Conservation (phyloP, 2,329 filamentous ascomycete species). For the Apiospora rasikravindrae region DNA sequence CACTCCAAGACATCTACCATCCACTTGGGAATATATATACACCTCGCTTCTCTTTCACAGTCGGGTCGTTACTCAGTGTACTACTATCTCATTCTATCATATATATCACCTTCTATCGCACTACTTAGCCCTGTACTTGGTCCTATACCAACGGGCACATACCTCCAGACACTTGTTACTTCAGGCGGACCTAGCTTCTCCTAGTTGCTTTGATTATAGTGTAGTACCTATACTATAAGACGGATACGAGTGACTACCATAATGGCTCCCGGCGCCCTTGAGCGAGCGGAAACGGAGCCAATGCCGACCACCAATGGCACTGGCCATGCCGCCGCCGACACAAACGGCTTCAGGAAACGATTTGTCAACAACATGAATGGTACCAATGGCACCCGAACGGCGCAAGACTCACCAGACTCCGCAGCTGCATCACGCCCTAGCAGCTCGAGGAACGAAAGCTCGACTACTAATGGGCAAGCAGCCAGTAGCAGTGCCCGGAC, state of each 20-base stretch:
- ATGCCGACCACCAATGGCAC: not conserved
- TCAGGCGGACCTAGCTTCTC: not conserved
- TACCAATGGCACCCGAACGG: not conserved
- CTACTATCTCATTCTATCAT: not conserved
- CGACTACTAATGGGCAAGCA: not conserved
- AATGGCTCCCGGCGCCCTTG: constrained; percentile 17
- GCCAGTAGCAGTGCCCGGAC: not conserved
- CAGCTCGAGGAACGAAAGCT: not conserved
- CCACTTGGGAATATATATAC: not conserved
- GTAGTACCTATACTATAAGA: not conserved
- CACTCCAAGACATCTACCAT: not conserved
- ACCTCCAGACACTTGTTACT: not conserved
- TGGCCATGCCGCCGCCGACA: not conserved
- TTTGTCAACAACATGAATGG: constrained; percentile 17
- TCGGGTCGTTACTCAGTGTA: not conserved
- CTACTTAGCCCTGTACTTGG: not conserved
- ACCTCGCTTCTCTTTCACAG: not conserved
- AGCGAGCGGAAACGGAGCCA: constrained; percentile 11
- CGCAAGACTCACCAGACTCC: not conserved
- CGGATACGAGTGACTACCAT: not conserved
- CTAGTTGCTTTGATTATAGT: not conserved
- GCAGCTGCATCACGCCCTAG: not conserved
- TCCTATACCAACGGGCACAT: not conserved
- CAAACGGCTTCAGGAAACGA: constrained; percentile 27
- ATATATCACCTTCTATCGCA: not conserved